These are phyloP conservation scores for Coniosporium tulheliwenetii DNA, from an alignment of 2,329 filamentous ascomycete species.

Conservation along the genomic window DNA sequence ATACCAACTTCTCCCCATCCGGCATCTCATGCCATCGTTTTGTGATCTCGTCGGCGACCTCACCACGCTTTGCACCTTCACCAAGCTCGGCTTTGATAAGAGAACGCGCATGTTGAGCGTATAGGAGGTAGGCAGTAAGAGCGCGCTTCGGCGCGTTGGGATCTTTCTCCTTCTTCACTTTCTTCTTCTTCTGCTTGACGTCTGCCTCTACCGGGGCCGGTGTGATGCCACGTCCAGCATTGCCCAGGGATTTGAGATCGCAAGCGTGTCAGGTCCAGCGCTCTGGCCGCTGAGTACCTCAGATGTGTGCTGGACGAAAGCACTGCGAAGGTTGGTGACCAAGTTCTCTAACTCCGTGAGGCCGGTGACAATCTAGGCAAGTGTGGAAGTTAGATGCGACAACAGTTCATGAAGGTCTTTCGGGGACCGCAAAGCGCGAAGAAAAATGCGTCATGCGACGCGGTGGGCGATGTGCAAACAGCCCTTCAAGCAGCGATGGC, in stretches of 20 bases:
- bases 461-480: too few relatives aligned
- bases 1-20: slow-evolving; percentile 53
- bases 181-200: slow-evolving; percentile 73
- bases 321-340: slow-evolving; percentile 63
- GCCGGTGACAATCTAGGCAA: slow-evolving; percentile 52
- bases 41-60: slow-evolving; percentile 76
- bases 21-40: slow-evolving; percentile 71
- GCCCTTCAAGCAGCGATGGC: too few relatives aligned
- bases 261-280: slow-evolving; percentile 10
- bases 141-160: slow-evolving; percentile 92
- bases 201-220: slow-evolving; percentile 4
- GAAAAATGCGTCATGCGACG: too few relatives aligned
- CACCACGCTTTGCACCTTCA: slow-evolving; percentile 61
- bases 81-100: slow-evolving; percentile 59
- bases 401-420: too few relatives aligned
- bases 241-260: slow-evolving; percentile 9
- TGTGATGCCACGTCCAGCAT: slow-evolving; percentile 5
- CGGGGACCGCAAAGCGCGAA: too few relatives aligned
- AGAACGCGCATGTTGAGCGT: slow-evolving; percentile 73
- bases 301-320: slow-evolving; percentile 81
- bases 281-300: slow-evolving; percentile 47
- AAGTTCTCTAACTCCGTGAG: slow-evolving; percentile 66
- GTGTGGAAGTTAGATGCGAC: background rate
- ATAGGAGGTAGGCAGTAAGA: slow-evolving; percentile 87
- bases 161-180: slow-evolving; percentile 51